These are phyloP conservation scores for Didymella glomerata DNA, from an alignment of 2,329 filamentous ascomycete genomes.

Conservation along the genomic window DNA sequence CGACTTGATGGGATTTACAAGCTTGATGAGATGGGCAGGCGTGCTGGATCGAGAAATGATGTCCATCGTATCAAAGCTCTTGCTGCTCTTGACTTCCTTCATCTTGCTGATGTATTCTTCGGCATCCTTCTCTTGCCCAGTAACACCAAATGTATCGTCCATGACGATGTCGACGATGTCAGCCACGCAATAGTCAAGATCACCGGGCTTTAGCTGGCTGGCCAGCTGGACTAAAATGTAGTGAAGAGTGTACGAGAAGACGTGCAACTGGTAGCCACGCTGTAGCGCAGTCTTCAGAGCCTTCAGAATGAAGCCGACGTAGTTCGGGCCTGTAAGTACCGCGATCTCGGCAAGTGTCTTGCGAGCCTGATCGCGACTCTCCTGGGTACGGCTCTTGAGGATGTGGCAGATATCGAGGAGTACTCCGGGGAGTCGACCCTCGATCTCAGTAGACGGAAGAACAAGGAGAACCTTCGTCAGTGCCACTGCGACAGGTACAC, in stretches of 20 bases:
- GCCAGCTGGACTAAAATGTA: slow-evolving; percentile 81
- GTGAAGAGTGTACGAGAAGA: slow-evolving; percentile 94
- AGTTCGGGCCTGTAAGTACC: slow-evolving; percentile 78
- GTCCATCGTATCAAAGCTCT: slow-evolving; percentile 98
- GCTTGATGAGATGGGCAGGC: slow-evolving; percentile 73
- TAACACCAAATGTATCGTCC: slow-evolving; percentile 95
- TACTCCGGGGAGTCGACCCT: slow-evolving; percentile 78
- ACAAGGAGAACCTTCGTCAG: slow-evolving; percentile 86
- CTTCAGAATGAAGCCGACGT: slow-evolving; percentile 92
- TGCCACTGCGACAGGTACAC: slow-evolving; percentile 88
- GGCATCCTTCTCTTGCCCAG: slow-evolving; percentile 95
- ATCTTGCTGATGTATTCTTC: slow-evolving; percentile 94
- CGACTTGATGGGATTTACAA: slow-evolving; percentile 79
- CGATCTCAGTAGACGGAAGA: slow-evolving; percentile 76
- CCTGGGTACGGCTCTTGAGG: slow-evolving; percentile 84
- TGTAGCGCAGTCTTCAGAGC: slow-evolving; percentile 84
- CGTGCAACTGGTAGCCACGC: slow-evolving; percentile 90
- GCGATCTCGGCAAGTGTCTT: slow-evolving; percentile 88
- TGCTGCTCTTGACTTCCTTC: slow-evolving; percentile 98
- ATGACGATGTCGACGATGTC: slow-evolving; percentile 85
- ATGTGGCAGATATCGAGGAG: slow-evolving; percentile 94
- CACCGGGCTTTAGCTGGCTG: slow-evolving; percentile 78
- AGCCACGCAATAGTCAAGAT: slow-evolving; percentile 85
- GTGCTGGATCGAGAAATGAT: slow-evolving; percentile 85
- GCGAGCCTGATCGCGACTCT: slow-evolving; percentile 88